phyloP scores from a whole-genome alignment of 2,329 filamentous ascomycete genomes.

The Penicillium digitatum region DNA sequence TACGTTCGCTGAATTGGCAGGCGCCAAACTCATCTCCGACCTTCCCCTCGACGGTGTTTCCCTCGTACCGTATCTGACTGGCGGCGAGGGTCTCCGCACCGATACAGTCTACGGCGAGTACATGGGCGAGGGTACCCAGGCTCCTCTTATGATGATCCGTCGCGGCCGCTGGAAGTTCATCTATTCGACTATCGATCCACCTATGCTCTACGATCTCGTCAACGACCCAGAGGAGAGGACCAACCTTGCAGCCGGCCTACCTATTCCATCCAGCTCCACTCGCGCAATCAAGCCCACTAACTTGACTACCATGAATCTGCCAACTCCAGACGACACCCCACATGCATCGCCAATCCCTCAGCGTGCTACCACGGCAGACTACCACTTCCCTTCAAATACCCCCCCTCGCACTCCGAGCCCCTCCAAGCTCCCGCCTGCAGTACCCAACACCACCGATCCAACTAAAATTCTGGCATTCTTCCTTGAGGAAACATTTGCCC shows the following conservation, averaged over 20 bases:
- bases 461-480: conserved; percentile 60
- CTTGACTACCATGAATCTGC: conserved; percentile 22
- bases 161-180: conserved; percentile 88
- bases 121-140: conserved; percentile 85
- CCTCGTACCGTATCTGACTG: conserved; percentile 69
- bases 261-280: conserved; percentile 17
- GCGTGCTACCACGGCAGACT: conserved; percentile 16
- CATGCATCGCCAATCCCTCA: conserved; percentile 27
- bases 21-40: conserved; percentile 62
- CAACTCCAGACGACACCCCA: conserved; percentile 34
- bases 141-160: conserved; percentile 90
- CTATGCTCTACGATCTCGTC: conserved; percentile 77
- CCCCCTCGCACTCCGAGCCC: conserved; percentile 42
- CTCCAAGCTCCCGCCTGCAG: conserved; percentile 29
- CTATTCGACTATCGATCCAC: conserved; percentile 75
- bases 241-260: conserved; percentile 55
- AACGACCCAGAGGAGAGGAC: conserved; percentile 71
- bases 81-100: conserved; percentile 52
- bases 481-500: conserved; percentile 64
- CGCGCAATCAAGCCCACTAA: conserved; percentile 36
- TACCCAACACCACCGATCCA: conserved; percentile 34
- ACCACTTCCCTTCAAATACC: conserved; percentile 34
- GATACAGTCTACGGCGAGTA: conserved; percentile 95
- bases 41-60: conserved; percentile 85
- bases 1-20: conserved; percentile 78